Base-by-base conservation (phyloP, 1,284 basidiomycete species). In the Cerioporus squamosus region DNA sequence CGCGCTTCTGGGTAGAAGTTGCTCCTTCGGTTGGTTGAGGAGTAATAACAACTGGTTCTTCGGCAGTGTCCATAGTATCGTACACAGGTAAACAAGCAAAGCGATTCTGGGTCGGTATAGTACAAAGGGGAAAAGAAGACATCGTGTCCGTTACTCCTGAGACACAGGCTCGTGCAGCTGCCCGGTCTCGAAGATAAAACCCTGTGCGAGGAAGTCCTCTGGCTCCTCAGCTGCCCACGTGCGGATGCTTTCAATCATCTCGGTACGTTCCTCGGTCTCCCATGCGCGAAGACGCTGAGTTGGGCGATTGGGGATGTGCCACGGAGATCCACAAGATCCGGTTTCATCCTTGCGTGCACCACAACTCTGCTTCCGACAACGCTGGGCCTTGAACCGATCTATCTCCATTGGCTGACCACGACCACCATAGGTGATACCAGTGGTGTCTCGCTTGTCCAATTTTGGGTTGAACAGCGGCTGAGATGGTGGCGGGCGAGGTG, bases 131-230 rank as follows among this genome's bases (percentile, higher is more conserved):
- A 10, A 15, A 22, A 24, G 51, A 18, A 17, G 29, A 36, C 7
- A 24, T 24, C 3, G 18, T 12, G 23, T 44, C 24, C 9, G 23
- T 42, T 43, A 38, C 8, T 5, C 20, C 23, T 12, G 22, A 26
- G 51, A 26, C 7, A 18, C 51, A 26, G 40, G 51, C 24, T 10
- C 7, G 18, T 52, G 51, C 43, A 26, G 51, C 26, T 44, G 29
- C 43, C 17, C 26, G 18, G 40, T 52, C 51, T 26, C 42, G 22
- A 42, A 8, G 18, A 31, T 23, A 31, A 53, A 53, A 53, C 51
- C 44, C 51, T 53, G 42, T n/a, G 51, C 20, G 3, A 29, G 8
- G 22, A 53, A 53, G 44, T 53, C 51, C 17, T 53, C 51, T 5
- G 51, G 43, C 4, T 53, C 44, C 20, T 53, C 51, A 12, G 43